These are phyloP conservation scores for Wickerhamiella occidentalis DNA, from an alignment of 805 yeast species.

Conservation along the genomic window DNA sequence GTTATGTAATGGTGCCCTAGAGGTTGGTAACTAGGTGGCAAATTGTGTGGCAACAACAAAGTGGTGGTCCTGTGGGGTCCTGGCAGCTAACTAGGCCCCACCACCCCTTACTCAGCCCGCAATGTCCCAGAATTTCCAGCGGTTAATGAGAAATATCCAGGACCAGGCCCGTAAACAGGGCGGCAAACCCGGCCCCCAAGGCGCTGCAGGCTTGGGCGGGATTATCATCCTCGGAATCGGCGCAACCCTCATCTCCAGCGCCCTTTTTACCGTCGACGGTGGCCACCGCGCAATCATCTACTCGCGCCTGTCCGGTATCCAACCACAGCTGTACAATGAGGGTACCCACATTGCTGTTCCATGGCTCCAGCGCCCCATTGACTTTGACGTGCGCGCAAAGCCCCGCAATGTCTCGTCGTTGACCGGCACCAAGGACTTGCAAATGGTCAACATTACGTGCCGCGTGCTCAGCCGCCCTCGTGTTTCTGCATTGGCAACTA, in stretches of 20 bases:
- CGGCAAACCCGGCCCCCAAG: conserved; percentile 30
- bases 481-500: conserved; percentile 60
- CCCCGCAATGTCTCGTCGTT: conserved; percentile 92
- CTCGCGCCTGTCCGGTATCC: conserved; percentile 76
- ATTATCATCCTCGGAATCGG: conserved; percentile 47
- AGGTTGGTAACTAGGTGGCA: background rate
- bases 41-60: too few species aligned
- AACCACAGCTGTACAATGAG: conserved; percentile 70
- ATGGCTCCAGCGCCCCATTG: conserved; percentile 85
- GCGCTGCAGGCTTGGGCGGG: conserved; percentile 52
- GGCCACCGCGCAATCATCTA: conserved; percentile 96
- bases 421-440: conserved; percentile 96
- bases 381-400: conserved; percentile 92
- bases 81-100: too few species aligned
- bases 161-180: conserved; percentile 19
- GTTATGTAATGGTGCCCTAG: background rate
- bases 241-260: conserved; percentile 38
- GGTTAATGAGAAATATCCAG: conserved; percentile 12
- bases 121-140: conserved; percentile 11
- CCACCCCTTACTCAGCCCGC: background rate
- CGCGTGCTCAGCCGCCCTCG: conserved; percentile 90
- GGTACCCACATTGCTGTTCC: conserved; percentile 94
- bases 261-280: conserved; percentile 86
- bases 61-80: too few species aligned
- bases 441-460: conserved; percentile 98